phyloP scores from a whole-genome alignment of 2,329 filamentous ascomycete species.

The Pseudogymnoascus sp. region DNA sequence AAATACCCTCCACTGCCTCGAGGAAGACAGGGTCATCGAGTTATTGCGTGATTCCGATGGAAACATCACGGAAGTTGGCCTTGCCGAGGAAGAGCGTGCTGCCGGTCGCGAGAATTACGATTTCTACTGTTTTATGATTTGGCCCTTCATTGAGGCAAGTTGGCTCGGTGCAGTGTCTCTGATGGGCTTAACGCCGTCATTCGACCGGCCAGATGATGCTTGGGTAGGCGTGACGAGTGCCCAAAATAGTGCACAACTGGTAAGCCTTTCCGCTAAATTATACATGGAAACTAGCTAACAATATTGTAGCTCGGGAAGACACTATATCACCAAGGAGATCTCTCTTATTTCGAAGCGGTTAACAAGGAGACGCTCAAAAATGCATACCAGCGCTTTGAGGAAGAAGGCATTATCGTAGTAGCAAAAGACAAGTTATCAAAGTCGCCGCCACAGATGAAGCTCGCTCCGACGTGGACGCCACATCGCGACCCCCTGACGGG shows the following conservation, averaged over 20 bases:
- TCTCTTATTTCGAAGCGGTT: constrained; percentile 95
- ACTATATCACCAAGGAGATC: constrained; percentile 91
- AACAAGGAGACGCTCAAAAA: constrained; percentile 98
- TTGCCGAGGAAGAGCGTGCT: constrained; percentile 68
- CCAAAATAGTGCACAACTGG: constrained; percentile 74
- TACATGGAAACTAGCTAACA: constrained; percentile 19
- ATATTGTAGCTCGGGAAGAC: constrained; percentile 74
- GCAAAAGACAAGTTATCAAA: constrained; percentile 62
- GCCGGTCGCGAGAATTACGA: constrained; percentile 90
- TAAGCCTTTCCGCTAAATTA: constrained; percentile 36
- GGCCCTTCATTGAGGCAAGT: constrained; percentile 92
- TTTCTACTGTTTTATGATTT: constrained; percentile 97
- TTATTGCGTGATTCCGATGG: constrained; percentile 51
- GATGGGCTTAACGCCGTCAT: constrained; percentile 75
- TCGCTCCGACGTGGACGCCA: constrained; percentile 71
- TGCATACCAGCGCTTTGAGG: constrained; percentile 77
- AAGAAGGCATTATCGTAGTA: constrained; percentile 80
- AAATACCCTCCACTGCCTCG: constrained; percentile 69
- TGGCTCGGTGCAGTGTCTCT: constrained; percentile 89
- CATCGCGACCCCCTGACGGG: constrained; percentile 55
- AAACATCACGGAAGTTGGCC: constrained; percentile 59
- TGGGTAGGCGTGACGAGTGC: constrained; percentile 76
- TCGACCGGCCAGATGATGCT: constrained; percentile 44
- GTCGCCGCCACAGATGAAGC: constrained; percentile 53
- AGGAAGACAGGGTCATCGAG: constrained; percentile 69